Base-by-base conservation (phyloP, 176 grass and related monocot genomes). In the Leersia perrieri region DNA sequence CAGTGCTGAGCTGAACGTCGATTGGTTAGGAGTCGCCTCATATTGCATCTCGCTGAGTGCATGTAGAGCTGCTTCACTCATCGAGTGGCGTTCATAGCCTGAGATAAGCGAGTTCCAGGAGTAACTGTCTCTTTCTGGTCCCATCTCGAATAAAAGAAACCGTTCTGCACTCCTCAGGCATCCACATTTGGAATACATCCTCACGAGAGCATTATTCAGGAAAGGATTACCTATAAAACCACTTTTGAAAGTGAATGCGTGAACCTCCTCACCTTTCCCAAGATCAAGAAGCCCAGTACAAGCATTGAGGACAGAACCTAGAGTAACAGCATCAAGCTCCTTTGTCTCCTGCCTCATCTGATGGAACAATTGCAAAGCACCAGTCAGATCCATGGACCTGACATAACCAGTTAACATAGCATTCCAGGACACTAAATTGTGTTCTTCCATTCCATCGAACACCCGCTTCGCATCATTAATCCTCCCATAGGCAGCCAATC, bases 71-170 rank as follows among this genome's bases (percentile, higher is more conserved):
- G 79, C 84, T 79, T 99, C 93, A 49, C 90, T 90, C 85, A 90
- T 90, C 57, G 40, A 87, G 77, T 91, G 85, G 8, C 90, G 84
- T 63, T 88, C 90, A 14, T 88, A 99, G 27, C 96, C 96, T 25
- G 90, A 91, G 35, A 99, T 90, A 55, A 99, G 66, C 47, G 88
- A 99, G 68, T 93, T 99, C 93, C 96, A 99, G 29, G 96, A 86
- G 73, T 78, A 66, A 57, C 39, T 83, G 76, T 95, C 96, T 71
- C 88, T 86, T 45, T 90, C 65, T 31, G 72, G 71, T 53, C 66
- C 79, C 85, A 87, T 87, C 65, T 78, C 84, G 16, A 85, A 79
- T 16, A 95, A 74, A 75, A 85, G 65, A 87, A 87, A 73, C 9
- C 20, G 83, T 81, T 98, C 90, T 58, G 86, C 89, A 53, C 80